Base-by-base conservation (phyloP, 1,139 yeast species). In the Zygosaccharomyces pseudobailii region DNA sequence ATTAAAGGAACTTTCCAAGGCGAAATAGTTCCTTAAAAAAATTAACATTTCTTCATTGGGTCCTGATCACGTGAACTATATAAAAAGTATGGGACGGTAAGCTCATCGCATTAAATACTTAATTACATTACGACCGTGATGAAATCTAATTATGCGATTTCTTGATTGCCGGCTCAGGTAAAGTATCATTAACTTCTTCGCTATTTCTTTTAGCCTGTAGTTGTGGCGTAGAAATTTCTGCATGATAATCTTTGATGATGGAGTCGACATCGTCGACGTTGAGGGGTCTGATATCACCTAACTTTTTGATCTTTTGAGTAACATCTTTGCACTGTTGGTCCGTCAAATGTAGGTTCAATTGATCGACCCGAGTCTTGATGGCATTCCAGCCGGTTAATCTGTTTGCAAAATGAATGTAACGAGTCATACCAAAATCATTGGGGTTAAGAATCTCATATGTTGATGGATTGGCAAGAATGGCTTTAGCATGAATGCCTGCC, bases 401-500 rank as follows among this genome's bases (percentile, higher is more conserved):
- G 77, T 90, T 90, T 60, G 97, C 97, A 69, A 92, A 92, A 72
- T 92, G 97, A 64, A 92, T 90, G 69, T 90, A 90, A 69, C 97
- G 81, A 45, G 95, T 84, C 71, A 90, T 80, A 69, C 97, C 97
- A 68, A 90, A 90, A 72, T 90, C 97, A 30, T 86, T 75, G 53
- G 98, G 98, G 69, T 87, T 87, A 68, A 92, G 79, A 63, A 92
- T 92, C 76, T 92, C 98, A 70, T 92, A 92, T 33, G 97, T 92
- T 36, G 96, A 88, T 55, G 98, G 98, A 74, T 92, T 92, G 53
- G 98, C 98, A 61, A 92, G 80, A 62, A 92, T 92, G 50, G 97
- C 97, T 79, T 92, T 92, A 64, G 98, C 97, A 69, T 92, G 98
- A 65, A 92, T 90, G 74, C 98, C 98, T 48, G 98, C 98, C 79